Conservation (phyloP, 1,284 basidiomycete species). For the Coniferiporia weirii region DNA sequence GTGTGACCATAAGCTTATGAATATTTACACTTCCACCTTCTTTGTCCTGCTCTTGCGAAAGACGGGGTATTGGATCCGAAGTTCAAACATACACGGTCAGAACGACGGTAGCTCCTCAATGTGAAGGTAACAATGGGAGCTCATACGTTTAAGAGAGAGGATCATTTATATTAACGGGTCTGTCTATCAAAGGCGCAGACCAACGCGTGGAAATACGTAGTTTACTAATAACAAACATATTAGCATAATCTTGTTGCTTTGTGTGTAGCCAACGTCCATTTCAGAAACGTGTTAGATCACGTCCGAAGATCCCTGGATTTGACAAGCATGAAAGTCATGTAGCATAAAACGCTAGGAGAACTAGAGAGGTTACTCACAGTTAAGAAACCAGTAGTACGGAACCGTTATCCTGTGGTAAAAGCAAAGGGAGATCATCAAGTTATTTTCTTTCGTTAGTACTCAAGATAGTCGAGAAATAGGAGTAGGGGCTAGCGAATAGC, state of each 20-base stretch:
- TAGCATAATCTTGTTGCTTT: neutral
- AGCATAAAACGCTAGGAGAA: slow-evolving; percentile 25
- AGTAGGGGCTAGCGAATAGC: neutral
- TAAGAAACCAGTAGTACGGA: slow-evolving; percentile 66
- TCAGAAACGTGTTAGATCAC: slow-evolving; percentile 74
- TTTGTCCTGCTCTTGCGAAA: too few relatives aligned
- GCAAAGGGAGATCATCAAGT: neutral
- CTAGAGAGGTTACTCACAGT: slow-evolving; percentile 35
- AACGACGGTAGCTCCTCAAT: too few relatives aligned
- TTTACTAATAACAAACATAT: neutral
- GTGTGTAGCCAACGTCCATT: neutral
- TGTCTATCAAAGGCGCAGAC: neutral
- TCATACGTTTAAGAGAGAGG: neutral
- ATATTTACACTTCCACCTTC: too few relatives aligned
- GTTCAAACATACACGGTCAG: too few relatives aligned
- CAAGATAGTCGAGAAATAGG: neutral
- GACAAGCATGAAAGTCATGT: slow-evolving; percentile 21
- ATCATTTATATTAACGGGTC: neutral
- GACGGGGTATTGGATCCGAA: too few relatives aligned
- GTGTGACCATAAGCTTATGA: too few relatives aligned
- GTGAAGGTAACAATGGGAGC: neutral
- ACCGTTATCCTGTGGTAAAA: slow-evolving; percentile 52
- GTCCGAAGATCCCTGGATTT: slow-evolving; percentile 65
- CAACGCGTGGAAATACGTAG: neutral
- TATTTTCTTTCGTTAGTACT: neutral